A percentile compares a stretch with the other conserved stretches of the same genome.
phyloP scores from a whole-genome alignment of 805 yeast species.

The Candida arabinofermentans region DNA sequence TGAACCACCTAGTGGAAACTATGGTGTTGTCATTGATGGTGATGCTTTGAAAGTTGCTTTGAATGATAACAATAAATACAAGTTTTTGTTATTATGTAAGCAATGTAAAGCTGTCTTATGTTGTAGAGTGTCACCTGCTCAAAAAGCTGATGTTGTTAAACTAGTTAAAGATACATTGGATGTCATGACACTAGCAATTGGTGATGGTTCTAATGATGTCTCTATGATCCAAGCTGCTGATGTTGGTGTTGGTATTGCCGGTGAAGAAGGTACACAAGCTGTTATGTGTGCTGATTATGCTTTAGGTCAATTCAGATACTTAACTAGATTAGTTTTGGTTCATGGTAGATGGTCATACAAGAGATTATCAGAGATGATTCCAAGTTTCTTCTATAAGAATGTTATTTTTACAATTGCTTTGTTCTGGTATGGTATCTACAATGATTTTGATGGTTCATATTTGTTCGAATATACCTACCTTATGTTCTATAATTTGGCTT shows the following conservation, averaged over 20 bases:
- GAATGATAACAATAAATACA: slow-evolving; percentile 37
- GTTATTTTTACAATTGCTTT: slow-evolving; percentile 69
- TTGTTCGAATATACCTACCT: slow-evolving; percentile 73
- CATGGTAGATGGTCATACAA: slow-evolving; percentile 90
- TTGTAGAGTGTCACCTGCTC: slow-evolving; percentile 87
- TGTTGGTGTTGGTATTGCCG: slow-evolving; percentile 87
- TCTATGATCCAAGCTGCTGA: slow-evolving; percentile 90
- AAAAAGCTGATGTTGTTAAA: slow-evolving; percentile 79
- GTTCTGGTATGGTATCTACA: slow-evolving; percentile 77
- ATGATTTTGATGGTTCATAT: slow-evolving; percentile 75
- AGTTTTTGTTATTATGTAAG: slow-evolving; percentile 68
- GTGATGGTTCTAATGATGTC: slow-evolving; percentile 88
- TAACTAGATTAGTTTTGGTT: slow-evolving; percentile 61
- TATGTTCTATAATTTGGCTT: slow-evolving; percentile 80
- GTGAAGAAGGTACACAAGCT: slow-evolving; percentile 89
- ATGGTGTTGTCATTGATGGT: slow-evolving; percentile 76
- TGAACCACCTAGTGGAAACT: slow-evolving; percentile 61
- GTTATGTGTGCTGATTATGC: slow-evolving; percentile 88
- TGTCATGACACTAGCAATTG: slow-evolving; percentile 84
- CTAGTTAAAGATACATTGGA: slow-evolving; percentile 68
- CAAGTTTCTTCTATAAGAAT: slow-evolving; percentile 75
- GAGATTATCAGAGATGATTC: slow-evolving; percentile 79
- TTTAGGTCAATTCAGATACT: slow-evolving; percentile 73
- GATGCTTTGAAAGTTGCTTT: slow-evolving; percentile 63
- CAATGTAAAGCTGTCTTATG: slow-evolving; percentile 80